Conservation (phyloP, 2,329 filamentous ascomycete genomes). For the Didymella arachidicola region DNA sequence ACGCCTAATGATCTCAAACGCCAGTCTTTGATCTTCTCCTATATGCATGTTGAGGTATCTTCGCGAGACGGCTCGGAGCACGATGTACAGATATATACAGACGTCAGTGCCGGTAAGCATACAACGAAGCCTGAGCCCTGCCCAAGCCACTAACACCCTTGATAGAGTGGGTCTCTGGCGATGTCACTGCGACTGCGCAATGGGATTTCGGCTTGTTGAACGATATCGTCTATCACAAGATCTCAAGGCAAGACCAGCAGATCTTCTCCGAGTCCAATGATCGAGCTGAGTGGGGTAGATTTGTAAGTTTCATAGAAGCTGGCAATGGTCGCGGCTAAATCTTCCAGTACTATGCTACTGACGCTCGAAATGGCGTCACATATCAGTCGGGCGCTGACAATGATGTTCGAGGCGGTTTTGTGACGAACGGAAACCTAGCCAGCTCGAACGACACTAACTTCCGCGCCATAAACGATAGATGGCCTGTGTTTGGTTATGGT, state of each 20-base stretch:
- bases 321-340: conserved; percentile 63
- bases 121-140: neutral
- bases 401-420: conserved; percentile 64
- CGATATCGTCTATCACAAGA: conserved; percentile 71
- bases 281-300: conserved; percentile 81
- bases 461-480: conserved; percentile 75
- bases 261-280: conserved; percentile 76
- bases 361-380: conserved; percentile 53
- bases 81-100: conserved; percentile 71
- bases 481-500: conserved; percentile 60
- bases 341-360: conserved; percentile 63
- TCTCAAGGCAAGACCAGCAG: conserved; percentile 67
- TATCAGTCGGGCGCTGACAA: conserved; percentile 58
- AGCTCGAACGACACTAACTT: conserved; percentile 72
- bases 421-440: conserved; percentile 68
- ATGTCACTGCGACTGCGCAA: conserved; percentile 64
- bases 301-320: conserved; percentile 62
- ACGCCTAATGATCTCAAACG: conserved; percentile 81
- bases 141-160: conserved; percentile 23
- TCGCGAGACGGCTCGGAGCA: conserved; percentile 64
- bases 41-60: conserved; percentile 74
- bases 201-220: conserved; percentile 81
- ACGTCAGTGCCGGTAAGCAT: conserved; percentile 70
- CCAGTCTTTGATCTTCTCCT: conserved; percentile 80
- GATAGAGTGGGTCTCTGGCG: conserved; percentile 75